These are phyloP conservation scores for Quercus parvula DNA, from an alignment of 306 rosid genomes.

Conservation along the genomic window DNA sequence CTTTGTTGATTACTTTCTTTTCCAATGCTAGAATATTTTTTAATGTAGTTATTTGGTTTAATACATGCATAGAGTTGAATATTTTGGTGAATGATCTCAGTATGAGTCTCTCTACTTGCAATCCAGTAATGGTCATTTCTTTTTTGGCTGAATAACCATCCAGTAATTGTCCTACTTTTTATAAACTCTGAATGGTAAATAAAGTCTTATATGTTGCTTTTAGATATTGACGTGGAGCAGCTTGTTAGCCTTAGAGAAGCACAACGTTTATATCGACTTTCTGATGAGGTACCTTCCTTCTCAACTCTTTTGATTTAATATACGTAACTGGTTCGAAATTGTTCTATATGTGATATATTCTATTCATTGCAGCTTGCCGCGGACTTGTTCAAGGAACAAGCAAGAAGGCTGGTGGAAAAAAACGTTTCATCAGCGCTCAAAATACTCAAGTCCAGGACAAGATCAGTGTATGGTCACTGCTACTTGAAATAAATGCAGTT, in stretches of 20 bases:
- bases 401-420: slow-evolving; percentile 79
- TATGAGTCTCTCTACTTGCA: background rate
- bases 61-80: background rate
- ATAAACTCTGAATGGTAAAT: slow-evolving; percentile 24
- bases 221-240: slow-evolving; percentile 61
- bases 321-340: slow-evolving; percentile 4
- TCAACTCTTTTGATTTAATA: slow-evolving; percentile 13
- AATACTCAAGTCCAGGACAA: slow-evolving; percentile 73
- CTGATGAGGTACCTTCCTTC: slow-evolving; percentile 68
- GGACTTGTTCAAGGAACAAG: slow-evolving; percentile 69
- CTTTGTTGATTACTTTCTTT: background rate
- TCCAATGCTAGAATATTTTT: background rate
- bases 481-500: background rate
- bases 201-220: slow-evolving; percentile 12
- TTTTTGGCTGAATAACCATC: background rate
- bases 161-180: background rate
- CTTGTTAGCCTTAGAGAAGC: slow-evolving; percentile 78
- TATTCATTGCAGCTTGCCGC: slow-evolving; percentile 67
- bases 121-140: background rate
- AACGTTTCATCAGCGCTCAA: slow-evolving; percentile 63
- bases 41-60: background rate
- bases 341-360: slow-evolving; percentile 18
- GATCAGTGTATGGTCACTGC: slow-evolving; percentile 60
- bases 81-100: background rate
- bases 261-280: slow-evolving; percentile 58